Conservation (phyloP, 768 basidiomycete genomes). For the Lactarius hatsudake region DNA sequence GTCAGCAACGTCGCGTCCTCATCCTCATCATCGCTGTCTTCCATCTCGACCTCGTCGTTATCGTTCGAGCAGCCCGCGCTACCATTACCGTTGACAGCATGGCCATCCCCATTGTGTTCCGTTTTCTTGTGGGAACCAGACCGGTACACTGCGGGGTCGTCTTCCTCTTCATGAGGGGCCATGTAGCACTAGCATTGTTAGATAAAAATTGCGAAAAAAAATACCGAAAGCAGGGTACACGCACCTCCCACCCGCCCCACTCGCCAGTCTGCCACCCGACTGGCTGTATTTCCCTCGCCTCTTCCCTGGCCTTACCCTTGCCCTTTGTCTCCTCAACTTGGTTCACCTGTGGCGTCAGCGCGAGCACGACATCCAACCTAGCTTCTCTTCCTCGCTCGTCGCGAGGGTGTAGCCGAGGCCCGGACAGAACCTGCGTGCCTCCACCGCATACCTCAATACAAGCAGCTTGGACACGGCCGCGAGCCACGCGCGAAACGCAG, state of each 20-base stretch:
- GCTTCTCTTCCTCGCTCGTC: slow-evolving; percentile 80
- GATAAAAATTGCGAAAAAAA: neutral
- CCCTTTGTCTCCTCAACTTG: slow-evolving; percentile 18
- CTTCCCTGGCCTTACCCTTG: slow-evolving; percentile 36
- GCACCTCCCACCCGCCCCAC: slow-evolving; percentile 96
- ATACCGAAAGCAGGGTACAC: slow-evolving; percentile 27
- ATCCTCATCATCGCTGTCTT: slow-evolving; percentile 32
- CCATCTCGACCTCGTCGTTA: slow-evolving; percentile 7
- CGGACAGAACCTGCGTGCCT: slow-evolving; percentile 86
- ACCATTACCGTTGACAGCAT: slow-evolving; percentile 24
- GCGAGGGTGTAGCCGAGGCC: slow-evolving; percentile 96
- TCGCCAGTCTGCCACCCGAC: slow-evolving; percentile 67
- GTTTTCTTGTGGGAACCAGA: slow-evolving; percentile 37
- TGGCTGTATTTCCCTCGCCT: slow-evolving; percentile 34
- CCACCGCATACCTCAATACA: slow-evolving; percentile 67
- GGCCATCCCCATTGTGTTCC: slow-evolving; percentile 25
- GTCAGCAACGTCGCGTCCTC: slow-evolving; percentile 82
- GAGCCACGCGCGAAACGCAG: slow-evolving; percentile 92
- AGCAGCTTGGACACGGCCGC: slow-evolving; percentile 66
- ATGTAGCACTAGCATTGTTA: slow-evolving; percentile 71
- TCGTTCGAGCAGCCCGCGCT: slow-evolving; percentile 25
- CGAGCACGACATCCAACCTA: slow-evolving; percentile 81
- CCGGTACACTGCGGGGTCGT: slow-evolving; percentile 93
- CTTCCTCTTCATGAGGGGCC: slow-evolving; percentile 91
- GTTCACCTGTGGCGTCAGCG: slow-evolving; percentile 67